Evolutionary conservation across 2,329 filamentous ascomycete genomes (phyloP).

Genomic region (Tolypocladium paradoxum): DNA sequence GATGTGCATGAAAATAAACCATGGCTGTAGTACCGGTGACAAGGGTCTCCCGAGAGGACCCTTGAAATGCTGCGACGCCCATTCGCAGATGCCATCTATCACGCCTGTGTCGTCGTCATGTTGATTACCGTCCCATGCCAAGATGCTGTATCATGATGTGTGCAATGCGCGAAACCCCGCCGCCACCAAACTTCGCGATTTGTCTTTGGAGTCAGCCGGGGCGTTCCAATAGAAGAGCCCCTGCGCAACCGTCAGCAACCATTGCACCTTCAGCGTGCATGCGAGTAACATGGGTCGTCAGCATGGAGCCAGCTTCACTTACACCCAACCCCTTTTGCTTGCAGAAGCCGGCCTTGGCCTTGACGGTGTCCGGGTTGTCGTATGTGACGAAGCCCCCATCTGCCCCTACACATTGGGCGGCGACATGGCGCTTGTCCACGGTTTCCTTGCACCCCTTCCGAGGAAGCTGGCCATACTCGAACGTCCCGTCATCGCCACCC

Average conservation of each 20-base stretch:
- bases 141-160: constrained; percentile 12
- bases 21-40: background rate
- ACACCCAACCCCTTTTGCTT: constrained; percentile 59
- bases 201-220: constrained; percentile 54
- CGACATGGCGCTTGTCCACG: constrained; percentile 55
- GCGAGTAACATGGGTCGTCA: background rate
- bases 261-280: background rate
- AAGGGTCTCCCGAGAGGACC: background rate
- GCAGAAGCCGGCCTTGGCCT: constrained; percentile 64
- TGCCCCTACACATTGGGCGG: constrained; percentile 60
- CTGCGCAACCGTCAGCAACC: constrained; percentile 20
- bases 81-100: background rate
- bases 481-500: constrained; percentile 56
- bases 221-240: constrained; percentile 77
- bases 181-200: constrained; percentile 45
- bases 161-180: constrained; percentile 42
- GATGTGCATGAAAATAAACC: background rate
- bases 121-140: background rate
- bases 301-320: constrained; percentile 15
- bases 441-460: constrained; percentile 49
- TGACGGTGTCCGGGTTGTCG: constrained; percentile 67
- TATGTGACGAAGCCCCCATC: constrained; percentile 73
- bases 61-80: background rate
- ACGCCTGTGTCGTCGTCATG: background rate
- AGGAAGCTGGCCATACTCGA: constrained; percentile 65